phyloP scores from a whole-genome alignment of 345 rosid species.

The Luvunga scandens region DNA sequence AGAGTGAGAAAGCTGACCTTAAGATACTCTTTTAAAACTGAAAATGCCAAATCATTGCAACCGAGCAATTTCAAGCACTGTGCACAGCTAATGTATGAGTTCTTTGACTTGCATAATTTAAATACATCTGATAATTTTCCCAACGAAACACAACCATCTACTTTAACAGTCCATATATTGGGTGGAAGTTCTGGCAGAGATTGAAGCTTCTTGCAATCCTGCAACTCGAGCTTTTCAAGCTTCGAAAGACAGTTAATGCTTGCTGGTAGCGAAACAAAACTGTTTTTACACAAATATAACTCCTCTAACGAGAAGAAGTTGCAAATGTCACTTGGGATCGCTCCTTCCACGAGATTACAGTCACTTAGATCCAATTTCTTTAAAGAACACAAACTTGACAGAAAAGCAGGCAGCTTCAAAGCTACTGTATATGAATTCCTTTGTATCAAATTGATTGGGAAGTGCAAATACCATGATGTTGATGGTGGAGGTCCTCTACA shows the following conservation, averaged over 20 bases:
- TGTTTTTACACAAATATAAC: no score
- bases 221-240: no score
- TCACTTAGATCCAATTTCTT: no score
- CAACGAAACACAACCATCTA: slow-evolving; percentile 12
- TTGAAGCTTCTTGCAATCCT: no score
- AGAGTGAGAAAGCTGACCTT: background rate
- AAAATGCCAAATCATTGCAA: background rate
- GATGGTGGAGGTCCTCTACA: no score
- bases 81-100: background rate
- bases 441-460: background rate
- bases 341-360: no score
- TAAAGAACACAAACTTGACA: background rate
- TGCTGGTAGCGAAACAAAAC: no score
- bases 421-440: slow-evolving; percentile 13
- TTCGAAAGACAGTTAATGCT: no score
- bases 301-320: no score
- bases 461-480: background rate
- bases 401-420: background rate
- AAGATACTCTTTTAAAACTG: background rate
- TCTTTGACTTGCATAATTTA: slow-evolving; percentile 13
- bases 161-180: background rate
- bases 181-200: slow-evolving; percentile 17
- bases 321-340: no score
- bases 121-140: slow-evolving; percentile 14
- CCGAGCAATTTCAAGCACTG: background rate